These are phyloP conservation scores for Alternaria burnsii DNA, from an alignment of 2,329 filamentous ascomycete genomes.

Conservation along the genomic window DNA sequence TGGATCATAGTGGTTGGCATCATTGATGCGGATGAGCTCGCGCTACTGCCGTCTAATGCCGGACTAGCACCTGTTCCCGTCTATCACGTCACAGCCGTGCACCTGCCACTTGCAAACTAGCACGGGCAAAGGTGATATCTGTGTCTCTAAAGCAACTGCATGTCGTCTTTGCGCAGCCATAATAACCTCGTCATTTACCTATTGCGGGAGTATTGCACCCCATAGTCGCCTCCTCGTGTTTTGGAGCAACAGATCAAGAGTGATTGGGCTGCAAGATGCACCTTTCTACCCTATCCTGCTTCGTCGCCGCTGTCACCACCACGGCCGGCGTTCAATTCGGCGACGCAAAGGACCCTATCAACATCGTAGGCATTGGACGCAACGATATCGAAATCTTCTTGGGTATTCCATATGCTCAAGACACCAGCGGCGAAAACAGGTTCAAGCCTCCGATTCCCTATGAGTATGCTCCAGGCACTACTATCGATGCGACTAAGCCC, in stretches of 20 bases:
- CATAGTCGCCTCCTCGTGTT: neutral
- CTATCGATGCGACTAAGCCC: conserved; percentile 52
- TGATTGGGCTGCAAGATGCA: conserved; percentile 8
- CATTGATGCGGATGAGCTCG: neutral
- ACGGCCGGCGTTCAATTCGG: conserved; percentile 15
- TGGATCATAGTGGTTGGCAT: neutral
- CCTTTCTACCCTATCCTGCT: conserved; percentile 10
- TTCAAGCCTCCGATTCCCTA: conserved; percentile 57
- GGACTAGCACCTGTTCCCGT: neutral
- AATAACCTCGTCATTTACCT: neutral
- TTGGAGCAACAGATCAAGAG: neutral
- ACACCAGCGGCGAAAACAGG: conserved; percentile 56
- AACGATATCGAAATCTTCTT: conserved; percentile 60
- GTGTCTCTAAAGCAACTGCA: conserved; percentile 5
- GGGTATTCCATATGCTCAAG: conserved; percentile 58
- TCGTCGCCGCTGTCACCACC: conserved; percentile 15
- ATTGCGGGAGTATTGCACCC: neutral
- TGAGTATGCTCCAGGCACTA: conserved; percentile 41
- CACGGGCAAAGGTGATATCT: neutral
- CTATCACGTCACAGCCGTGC: conserved; percentile 13
- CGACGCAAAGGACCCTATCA: conserved; percentile 39
- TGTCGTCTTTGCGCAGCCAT: conserved; percentile 5
- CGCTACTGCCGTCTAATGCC: conserved; percentile 12
- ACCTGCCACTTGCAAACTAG: conserved; percentile 16
- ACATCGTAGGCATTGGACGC: conserved; percentile 55